A percentile compares a stretch with the other conserved stretches of the same genome.
Evolutionary conservation across 108 stramenopile species (phyloP).

Genomic region (Aurantiochytrium sp.): DNA sequence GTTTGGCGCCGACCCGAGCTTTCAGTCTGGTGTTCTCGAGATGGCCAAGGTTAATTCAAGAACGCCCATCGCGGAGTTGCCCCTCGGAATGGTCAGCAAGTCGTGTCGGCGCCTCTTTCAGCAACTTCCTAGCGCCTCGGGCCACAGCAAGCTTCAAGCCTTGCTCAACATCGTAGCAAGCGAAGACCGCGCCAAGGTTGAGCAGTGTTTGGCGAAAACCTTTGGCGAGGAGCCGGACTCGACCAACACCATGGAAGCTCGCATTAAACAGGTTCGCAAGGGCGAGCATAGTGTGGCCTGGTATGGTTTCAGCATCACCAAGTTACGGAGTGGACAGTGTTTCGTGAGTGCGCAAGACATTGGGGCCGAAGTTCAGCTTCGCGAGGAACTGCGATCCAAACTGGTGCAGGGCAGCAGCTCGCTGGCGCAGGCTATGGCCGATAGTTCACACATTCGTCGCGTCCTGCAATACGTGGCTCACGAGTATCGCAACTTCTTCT

Average conservation of each 20-base stretch:
- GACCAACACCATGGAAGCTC: not conserved
- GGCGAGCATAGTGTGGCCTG: not conserved
- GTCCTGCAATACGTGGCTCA: not conserved
- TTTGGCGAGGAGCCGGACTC: not conserved
- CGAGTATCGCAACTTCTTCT: not conserved
- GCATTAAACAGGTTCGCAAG: not conserved
- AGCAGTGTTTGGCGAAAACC: not conserved
- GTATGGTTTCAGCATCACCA: not conserved
- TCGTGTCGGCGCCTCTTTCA: not conserved
- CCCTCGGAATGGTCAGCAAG: not conserved
- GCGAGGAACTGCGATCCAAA: not conserved
- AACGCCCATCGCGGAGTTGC: not conserved
- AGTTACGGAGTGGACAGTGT: not conserved
- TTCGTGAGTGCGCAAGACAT: not conserved
- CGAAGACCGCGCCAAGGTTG: not conserved
- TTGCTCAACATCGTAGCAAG: not conserved
- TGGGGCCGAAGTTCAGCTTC: not conserved
- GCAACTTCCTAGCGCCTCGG: not conserved
- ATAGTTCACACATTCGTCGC: not conserved
- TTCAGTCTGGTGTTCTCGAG: not conserved
- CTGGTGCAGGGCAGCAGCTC: not conserved
- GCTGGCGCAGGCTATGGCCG: not conserved
- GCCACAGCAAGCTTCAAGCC: not conserved
- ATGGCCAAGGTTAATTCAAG: not conserved
- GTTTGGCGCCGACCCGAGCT: not conserved